phyloP scores from a whole-genome alignment of 192 early-diverging fungal species.

The Podila horticola region DNA sequence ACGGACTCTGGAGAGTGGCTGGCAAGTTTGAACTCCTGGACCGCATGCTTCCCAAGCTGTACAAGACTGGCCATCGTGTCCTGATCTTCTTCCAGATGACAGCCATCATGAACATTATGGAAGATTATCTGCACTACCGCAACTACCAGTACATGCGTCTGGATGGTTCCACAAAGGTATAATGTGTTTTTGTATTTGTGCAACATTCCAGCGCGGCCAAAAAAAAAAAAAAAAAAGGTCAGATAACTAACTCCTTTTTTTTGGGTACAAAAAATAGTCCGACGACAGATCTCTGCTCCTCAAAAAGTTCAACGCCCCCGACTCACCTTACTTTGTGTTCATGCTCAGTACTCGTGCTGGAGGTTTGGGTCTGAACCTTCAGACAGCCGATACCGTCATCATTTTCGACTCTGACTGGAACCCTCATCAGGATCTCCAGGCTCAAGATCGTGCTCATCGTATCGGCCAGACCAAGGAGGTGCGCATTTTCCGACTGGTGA shows the following conservation, averaged over 20 bases:
- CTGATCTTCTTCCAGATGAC: conserved; percentile 89
- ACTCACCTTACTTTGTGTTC: conserved; percentile 88
- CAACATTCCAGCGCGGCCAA: background rate
- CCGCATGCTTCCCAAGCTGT: conserved; percentile 92
- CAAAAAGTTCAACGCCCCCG: conserved; percentile 82
- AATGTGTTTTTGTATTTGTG: background rate
- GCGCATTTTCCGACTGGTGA: conserved; percentile 92
- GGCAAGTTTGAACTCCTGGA: conserved; percentile 99
- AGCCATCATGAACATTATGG: conserved; percentile 96
- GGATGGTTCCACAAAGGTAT: conserved; percentile 88
- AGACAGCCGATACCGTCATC: conserved; percentile 97
- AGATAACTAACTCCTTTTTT: background rate
- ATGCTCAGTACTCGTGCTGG: conserved; percentile 96
- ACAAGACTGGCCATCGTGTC: conserved; percentile 81
- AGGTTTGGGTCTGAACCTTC: conserved; percentile 95
- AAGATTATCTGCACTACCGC: conserved; percentile 88
- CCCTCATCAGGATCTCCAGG: conserved; percentile 98
- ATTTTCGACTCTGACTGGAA: conserved; percentile 99
- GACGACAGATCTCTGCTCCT: conserved; percentile 88
- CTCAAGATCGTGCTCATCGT: conserved; percentile 99
- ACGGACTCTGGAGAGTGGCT: conserved; percentile 80
- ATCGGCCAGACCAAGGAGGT: conserved; percentile 99
- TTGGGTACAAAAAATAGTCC: conserved; percentile 47
- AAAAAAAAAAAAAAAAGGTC: too few species aligned
- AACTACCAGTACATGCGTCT: conserved; percentile 82